phyloP scores from a whole-genome alignment of 257 asterid species.

The Solanum peruvianum region DNA sequence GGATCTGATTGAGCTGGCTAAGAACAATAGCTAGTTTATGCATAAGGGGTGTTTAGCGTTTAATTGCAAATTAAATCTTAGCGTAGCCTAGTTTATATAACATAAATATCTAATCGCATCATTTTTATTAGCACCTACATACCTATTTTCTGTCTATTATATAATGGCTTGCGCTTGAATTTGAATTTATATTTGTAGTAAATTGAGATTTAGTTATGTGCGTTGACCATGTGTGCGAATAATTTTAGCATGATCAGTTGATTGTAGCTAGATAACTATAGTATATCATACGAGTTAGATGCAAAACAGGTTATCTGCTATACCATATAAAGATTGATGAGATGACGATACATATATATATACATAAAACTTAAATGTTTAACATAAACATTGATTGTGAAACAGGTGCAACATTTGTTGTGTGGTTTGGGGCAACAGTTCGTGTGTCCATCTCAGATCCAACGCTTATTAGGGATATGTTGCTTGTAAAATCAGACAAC shows the following conservation, averaged over 20 bases:
- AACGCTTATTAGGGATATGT: slow-evolving; percentile 52
- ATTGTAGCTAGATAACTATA: background rate
- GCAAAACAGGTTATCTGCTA: background rate
- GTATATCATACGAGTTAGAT: background rate
- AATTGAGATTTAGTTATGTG: background rate
- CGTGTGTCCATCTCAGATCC: slow-evolving; percentile 76
- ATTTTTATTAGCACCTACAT: too few relatives aligned
- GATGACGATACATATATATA: background rate
- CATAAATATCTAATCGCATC: background rate
- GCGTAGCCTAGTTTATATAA: background rate
- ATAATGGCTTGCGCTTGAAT: background rate
- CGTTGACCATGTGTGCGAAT: background rate
- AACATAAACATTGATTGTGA: background rate
- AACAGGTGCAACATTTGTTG: slow-evolving; percentile 65
- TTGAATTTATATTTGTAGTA: background rate
- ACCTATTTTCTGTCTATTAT: background rate
- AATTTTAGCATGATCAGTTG: background rate
- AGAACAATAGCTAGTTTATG: background rate
- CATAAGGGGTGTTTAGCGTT: background rate
- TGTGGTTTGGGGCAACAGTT: slow-evolving; percentile 84
- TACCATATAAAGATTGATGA: background rate
- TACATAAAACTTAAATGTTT: background rate
- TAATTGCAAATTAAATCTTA: background rate
- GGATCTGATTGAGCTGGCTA: background rate
- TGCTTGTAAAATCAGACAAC: slow-evolving; percentile 49